Evolutionary conservation across 2,329 filamentous ascomycete species (phyloP), one percentile per base, ranked within the genome.

Genomic region (Aureobasidium vineae): DNA sequence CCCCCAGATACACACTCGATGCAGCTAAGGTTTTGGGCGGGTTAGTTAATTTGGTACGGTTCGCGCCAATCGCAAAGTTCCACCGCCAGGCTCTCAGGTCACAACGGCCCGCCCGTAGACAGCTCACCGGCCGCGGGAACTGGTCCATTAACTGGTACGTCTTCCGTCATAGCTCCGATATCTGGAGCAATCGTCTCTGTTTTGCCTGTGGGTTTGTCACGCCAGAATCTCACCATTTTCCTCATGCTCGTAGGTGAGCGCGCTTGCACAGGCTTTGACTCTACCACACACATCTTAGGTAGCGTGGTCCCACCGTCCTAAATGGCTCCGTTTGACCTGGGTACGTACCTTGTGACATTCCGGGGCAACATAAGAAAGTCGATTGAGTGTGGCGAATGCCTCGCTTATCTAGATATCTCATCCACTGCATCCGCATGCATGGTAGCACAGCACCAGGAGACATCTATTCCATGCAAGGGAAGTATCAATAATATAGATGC

Each of bases 361-460:
- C 57, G 57, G 57, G 57, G 57, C 41, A 26, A n/a, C 19, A 49
- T 61, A 26, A 49, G 31, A 49, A 61, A 23, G 57, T 61, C 57
- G 57, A 61, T 61, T 61, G 57, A 49, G 57, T 61, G 57, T 61
- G 57, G 57, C 57, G 28, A 61, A 47, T 49, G 19, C 57, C 57
- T 61, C 57, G 57, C 57, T 61, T 61, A 61, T 61, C 57, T 47
- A 21, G 43, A 61, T 61, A 49, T 19, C 43, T 49, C 57, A 31
- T 47, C 36, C 57, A 31, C 57, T 43, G 41, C 57, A 61, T 49
- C 28, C 38, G 43, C 43, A 59, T 47, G 57, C 28, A 21, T 43
- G 41, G 41, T 38, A 10, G 28, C 13, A 38, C 28, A 49, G n/a
- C 43, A 49, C 43, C 5, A 49, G 11, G 31, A 47, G 41, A 26